phyloP scores from a whole-genome alignment of 2,329 filamentous ascomycete species.

The Aspergillus unguis region DNA sequence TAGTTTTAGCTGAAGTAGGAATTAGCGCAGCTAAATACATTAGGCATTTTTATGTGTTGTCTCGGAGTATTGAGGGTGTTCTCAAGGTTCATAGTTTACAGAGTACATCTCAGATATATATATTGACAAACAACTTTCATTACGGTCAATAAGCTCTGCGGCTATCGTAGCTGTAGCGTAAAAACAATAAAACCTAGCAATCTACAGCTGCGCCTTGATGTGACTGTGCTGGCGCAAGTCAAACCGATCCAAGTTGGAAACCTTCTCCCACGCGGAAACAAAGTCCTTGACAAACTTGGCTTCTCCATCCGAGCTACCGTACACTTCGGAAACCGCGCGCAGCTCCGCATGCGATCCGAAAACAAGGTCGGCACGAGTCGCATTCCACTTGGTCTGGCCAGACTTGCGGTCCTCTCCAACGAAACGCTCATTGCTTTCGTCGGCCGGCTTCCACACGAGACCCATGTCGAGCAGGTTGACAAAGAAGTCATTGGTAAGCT shows the following conservation, averaged over 20 bases:
- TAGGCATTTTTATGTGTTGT: too few species aligned
- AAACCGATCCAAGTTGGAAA: conserved; percentile 70
- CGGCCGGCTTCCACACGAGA: conserved; percentile 61
- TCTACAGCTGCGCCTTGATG: neutral
- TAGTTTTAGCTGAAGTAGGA: too few species aligned
- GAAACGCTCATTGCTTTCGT: conserved; percentile 55
- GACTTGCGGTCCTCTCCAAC: conserved; percentile 64
- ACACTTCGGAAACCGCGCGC: conserved; percentile 67
- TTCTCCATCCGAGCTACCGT: conserved; percentile 57
- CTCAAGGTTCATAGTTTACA: too few species aligned
- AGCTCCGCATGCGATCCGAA: conserved; percentile 73
- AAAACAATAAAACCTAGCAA: neutral
- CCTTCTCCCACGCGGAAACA: conserved; percentile 68
- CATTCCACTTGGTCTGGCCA: conserved; percentile 65
- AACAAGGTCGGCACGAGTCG: conserved; percentile 65
- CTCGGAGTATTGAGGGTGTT: too few species aligned
- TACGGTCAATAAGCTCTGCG: too few species aligned
- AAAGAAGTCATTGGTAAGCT: conserved; percentile 77
- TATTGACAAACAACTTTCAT: too few species aligned
- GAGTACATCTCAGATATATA: too few species aligned
- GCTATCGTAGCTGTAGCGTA: too few species aligned
- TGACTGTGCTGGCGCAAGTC: conserved; percentile 39
- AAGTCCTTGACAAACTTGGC: conserved; percentile 70
- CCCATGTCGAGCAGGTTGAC: conserved; percentile 69
- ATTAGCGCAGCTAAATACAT: too few species aligned